Percentiles rank a stretch among this genome's conserved stretches.
Evolutionary conservation across 345 rosid species (phyloP).

Genomic region (Sonneratia caseolaris): DNA sequence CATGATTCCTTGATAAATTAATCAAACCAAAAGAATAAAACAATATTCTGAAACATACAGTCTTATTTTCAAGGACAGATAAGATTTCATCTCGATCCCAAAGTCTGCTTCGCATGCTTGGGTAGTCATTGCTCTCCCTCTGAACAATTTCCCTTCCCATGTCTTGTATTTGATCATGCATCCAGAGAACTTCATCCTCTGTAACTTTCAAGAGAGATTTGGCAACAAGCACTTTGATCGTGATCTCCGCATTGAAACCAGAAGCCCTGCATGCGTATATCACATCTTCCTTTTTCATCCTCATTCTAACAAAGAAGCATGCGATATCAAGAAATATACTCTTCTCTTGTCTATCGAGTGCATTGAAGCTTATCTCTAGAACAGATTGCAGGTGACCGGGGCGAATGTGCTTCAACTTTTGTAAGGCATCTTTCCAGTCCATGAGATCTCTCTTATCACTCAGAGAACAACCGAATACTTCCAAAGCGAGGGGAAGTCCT

Average conservation of each 20-base stretch:
- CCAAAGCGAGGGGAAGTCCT: constrained; percentile 52
- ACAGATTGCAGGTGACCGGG: constrained; percentile 30
- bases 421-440: constrained; percentile 47
- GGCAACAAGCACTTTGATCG: constrained; percentile 30
- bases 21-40: neutral
- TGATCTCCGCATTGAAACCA: constrained; percentile 36
- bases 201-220: constrained; percentile 49
- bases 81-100: constrained; percentile 52
- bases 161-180: constrained; percentile 72
- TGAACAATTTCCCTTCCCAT: constrained; percentile 62
- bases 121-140: constrained; percentile 14
- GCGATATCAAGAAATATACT: constrained; percentile 57
- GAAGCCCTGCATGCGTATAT: constrained; percentile 50
- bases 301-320: constrained; percentile 43
- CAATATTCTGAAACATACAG: constrained; percentile 22
- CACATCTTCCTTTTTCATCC: constrained; percentile 32
- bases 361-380: constrained; percentile 45
- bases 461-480: constrained; percentile 62
- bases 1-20: no score
- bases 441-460: constrained; percentile 28
- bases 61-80: constrained; percentile 21
- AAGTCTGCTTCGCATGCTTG: constrained; percentile 47
- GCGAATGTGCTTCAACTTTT: constrained; percentile 23
- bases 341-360: constrained; percentile 32
- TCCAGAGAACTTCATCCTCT: constrained; percentile 27